These are phyloP conservation scores for Oidium heveae DNA, from an alignment of 2,329 filamentous ascomycete genomes.

Conservation along the genomic window DNA sequence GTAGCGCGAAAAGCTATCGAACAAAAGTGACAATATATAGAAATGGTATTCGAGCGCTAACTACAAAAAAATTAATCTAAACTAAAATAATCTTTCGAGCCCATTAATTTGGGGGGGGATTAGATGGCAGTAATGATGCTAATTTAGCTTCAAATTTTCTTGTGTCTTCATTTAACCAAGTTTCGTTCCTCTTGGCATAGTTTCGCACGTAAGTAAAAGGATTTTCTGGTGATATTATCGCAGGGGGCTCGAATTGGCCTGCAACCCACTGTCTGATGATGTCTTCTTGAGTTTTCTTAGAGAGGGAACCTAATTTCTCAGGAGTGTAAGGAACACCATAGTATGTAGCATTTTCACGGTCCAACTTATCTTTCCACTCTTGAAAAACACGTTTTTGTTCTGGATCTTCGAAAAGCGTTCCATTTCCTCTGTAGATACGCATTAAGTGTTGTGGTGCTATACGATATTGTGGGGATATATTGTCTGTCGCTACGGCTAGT, in stretches of 20 bases:
- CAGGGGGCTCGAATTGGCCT: slow-evolving; percentile 10
- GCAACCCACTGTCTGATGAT: slow-evolving; percentile 10
- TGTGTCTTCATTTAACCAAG: slow-evolving; percentile 11
- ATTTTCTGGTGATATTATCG: slow-evolving; percentile 4
- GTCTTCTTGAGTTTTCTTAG: slow-evolving; percentile 5
- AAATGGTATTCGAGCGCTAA: too few relatives aligned
- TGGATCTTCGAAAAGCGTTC: slow-evolving; percentile 10
- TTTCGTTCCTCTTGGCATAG: slow-evolving; percentile 11
- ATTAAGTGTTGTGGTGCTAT: background rate
- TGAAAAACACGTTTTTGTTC: slow-evolving; percentile 5
- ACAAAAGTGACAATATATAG: slow-evolving; percentile 6
- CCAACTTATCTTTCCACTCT: slow-evolving; percentile 2
- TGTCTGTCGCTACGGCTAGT: slow-evolving; percentile 10
- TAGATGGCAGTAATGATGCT: slow-evolving; percentile 7
- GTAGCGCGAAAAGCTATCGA: slow-evolving; percentile 15
- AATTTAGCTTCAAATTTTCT: slow-evolving; percentile 11
- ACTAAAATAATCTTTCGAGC: background rate
- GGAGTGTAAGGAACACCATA: background rate
- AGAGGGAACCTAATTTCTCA: slow-evolving; percentile 2
- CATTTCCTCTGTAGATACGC: slow-evolving; percentile 6
- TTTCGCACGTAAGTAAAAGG: slow-evolving; percentile 7
- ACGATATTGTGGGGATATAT: slow-evolving; percentile 2
- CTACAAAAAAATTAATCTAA: background rate
- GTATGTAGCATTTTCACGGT: slow-evolving; percentile 1
- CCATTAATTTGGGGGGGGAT: background rate